A percentile compares a stretch with the other conserved stretches of the same genome.
Conservation (phyloP, 2,329 filamentous ascomycete species). For the Leptographium lundbergii region DNA sequence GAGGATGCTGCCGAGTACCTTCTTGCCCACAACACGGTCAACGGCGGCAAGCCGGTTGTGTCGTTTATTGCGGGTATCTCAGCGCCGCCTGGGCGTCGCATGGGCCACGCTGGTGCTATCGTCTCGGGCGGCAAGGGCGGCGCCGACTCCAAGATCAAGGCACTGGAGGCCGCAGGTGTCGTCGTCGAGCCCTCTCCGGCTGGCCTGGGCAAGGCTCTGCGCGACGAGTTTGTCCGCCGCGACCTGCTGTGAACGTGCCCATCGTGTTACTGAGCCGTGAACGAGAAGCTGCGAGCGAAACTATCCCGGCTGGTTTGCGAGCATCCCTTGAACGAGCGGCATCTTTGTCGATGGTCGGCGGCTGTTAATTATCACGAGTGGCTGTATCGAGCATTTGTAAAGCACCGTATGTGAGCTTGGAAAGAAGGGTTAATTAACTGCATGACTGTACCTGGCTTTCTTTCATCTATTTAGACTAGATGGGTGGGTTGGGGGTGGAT, state of each 20-base stretch:
- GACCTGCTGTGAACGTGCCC: conserved; percentile 66
- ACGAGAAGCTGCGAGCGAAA: neutral
- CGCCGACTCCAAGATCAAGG: conserved; percentile 95
- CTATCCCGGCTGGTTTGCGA: neutral
- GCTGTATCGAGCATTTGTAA: neutral
- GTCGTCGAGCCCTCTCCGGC: conserved; percentile 94
- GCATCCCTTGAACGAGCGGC: neutral
- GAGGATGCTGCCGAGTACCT: conserved; percentile 97
- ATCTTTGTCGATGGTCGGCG: neutral
- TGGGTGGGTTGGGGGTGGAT: neutral
- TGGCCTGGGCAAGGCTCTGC: conserved; percentile 80
- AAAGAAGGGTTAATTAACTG: neutral
- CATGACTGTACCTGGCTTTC: neutral
- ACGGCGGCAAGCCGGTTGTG: conserved; percentile 82
- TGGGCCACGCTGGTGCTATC: conserved; percentile 98
- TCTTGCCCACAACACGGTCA: conserved; percentile 77
- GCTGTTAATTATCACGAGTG: neutral
- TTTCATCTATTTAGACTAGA: neutral
- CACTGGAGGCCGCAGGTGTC: conserved; percentile 85
- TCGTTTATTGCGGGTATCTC: conserved; percentile 98
- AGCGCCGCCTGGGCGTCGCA: conserved; percentile 87
- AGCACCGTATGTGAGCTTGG: neutral
- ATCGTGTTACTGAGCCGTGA: neutral
- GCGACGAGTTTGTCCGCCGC: conserved; percentile 89
- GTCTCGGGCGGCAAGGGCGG: conserved; percentile 96